Percentiles rank a stretch among this genome's conserved stretches.
Conservation (phyloP, 768 basidiomycete genomes). For the Holtermannia corniformis region DNA sequence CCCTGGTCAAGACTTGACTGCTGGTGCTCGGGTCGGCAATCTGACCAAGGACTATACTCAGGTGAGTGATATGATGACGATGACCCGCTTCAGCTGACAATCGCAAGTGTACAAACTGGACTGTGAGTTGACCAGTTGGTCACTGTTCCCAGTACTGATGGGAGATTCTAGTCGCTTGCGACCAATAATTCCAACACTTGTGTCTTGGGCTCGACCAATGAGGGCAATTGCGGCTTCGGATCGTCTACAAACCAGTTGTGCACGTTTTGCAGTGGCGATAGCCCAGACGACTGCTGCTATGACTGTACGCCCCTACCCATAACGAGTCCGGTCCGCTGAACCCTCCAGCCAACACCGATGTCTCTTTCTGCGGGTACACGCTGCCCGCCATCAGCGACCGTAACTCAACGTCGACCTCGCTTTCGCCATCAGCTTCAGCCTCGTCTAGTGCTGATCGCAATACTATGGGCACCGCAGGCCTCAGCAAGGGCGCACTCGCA, state of each 20-base stretch:
- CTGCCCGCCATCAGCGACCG: conserved; percentile 12
- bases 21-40: conserved; percentile 17
- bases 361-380: conserved; percentile 28
- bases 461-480: neutral
- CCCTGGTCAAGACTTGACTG: conserved; percentile 35
- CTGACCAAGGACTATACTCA: conserved; percentile 35
- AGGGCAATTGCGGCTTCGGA: conserved; percentile 35
- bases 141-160: neutral
- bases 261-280: conserved; percentile 20
- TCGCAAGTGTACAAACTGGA: conserved; percentile 39
- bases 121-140: conserved; percentile 7
- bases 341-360: conserved; percentile 25
- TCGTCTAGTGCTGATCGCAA: neutral
- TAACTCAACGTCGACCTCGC: neutral
- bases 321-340: neutral
- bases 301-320: conserved; percentile 7
- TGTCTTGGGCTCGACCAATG: conserved; percentile 27
- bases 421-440: neutral
- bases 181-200: conserved; percentile 34
- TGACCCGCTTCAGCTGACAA: no score
- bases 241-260: conserved; percentile 24
- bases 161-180: conserved; percentile 15
- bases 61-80: no score
- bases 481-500: conserved; percentile 29
- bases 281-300: conserved; percentile 36